Percentiles rank a stretch among this genome's conserved stretches.
Conservation (phyloP, 2,329 filamentous ascomycete genomes). For the Westerdykella ornata region DNA sequence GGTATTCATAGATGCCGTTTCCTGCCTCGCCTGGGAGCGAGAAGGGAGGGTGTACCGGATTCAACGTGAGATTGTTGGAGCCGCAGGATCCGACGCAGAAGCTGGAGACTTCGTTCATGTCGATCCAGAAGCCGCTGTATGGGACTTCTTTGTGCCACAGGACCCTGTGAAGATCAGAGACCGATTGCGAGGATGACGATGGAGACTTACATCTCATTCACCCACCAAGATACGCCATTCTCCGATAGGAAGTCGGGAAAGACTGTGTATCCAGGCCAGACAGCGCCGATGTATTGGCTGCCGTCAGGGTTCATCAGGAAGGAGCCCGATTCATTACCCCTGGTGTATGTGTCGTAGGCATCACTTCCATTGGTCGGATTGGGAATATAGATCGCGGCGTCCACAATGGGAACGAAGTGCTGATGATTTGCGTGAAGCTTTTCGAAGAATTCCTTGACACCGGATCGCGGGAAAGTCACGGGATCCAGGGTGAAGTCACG, state of each 20-base stretch:
- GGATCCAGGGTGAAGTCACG: slow-evolving; percentile 54
- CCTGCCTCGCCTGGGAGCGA: slow-evolving; percentile 58
- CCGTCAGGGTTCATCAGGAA: slow-evolving; percentile 52
- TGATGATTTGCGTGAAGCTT: slow-evolving; percentile 49
- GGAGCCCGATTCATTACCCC: slow-evolving; percentile 44
- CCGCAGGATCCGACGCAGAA: slow-evolving; percentile 70
- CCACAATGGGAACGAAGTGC: slow-evolving; percentile 56
- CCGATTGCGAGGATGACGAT: not conserved
- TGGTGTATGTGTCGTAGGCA: slow-evolving; percentile 45
- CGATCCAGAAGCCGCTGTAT: slow-evolving; percentile 53
- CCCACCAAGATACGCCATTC: slow-evolving; percentile 55
- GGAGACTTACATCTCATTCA: slow-evolving; percentile 44
- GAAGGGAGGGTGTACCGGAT: slow-evolving; percentile 63
- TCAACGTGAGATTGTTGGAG: slow-evolving; percentile 55
- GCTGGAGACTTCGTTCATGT: slow-evolving; percentile 56
- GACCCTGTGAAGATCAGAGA: slow-evolving; percentile 13
- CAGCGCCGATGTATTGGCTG: slow-evolving; percentile 49
- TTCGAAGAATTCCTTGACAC: slow-evolving; percentile 47
- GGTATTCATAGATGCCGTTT: slow-evolving; percentile 55
- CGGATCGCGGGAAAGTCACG: slow-evolving; percentile 45
- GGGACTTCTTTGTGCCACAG: slow-evolving; percentile 48
- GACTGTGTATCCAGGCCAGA: slow-evolving; percentile 56
- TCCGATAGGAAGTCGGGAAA: slow-evolving; percentile 57
- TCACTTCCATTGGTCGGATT: slow-evolving; percentile 64
- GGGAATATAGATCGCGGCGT: slow-evolving; percentile 62